A percentile compares a stretch with the other conserved stretches of the same genome.
Evolutionary conservation across 441 rosid species (phyloP).

Genomic region (Kokia cookei): DNA sequence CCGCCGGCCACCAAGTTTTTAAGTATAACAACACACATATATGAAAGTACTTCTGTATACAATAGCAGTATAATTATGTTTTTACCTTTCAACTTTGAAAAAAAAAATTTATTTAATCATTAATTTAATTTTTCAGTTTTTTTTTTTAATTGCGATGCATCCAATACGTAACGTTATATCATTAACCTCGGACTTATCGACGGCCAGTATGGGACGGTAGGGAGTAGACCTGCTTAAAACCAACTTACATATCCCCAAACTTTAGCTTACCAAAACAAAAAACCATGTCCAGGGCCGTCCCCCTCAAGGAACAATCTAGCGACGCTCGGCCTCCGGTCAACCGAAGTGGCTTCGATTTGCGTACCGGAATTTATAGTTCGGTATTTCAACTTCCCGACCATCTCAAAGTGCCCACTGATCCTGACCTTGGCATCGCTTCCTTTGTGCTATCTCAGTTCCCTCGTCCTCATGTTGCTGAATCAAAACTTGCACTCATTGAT

Average conservation of each 20-base stretch:
- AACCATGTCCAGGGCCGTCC: slow-evolving; percentile 11
- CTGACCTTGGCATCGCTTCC: slow-evolving; percentile 29
- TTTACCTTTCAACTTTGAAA: too few relatives aligned
- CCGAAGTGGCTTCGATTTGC: slow-evolving; percentile 30
- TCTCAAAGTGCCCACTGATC: slow-evolving; percentile 25
- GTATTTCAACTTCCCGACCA: slow-evolving; percentile 19
- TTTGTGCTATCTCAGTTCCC: slow-evolving; percentile 48
- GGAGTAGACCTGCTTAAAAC: neutral
- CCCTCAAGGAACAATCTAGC: slow-evolving; percentile 5
- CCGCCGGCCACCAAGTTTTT: too few relatives aligned
- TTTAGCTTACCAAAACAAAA: neutral
- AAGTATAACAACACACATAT: too few relatives aligned
- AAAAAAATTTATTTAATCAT: too few relatives aligned
- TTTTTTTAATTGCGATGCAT: too few relatives aligned
- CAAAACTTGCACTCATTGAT: slow-evolving; percentile 42
- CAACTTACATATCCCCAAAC: neutral
- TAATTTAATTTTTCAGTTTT: fast-evolving
- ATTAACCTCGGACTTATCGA: slow-evolving; percentile 9
- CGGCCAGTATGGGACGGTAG: neutral
- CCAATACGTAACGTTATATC: neutral
- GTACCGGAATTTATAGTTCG: slow-evolving; percentile 41
- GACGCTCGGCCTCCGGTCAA: neutral
- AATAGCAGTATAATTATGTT: too few relatives aligned
- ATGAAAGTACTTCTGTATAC: too few relatives aligned
- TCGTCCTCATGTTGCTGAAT: slow-evolving; percentile 22